These are phyloP conservation scores for Carex kokanica DNA, from an alignment of 176 grass and related monocot genomes.

Conservation along the genomic window DNA sequence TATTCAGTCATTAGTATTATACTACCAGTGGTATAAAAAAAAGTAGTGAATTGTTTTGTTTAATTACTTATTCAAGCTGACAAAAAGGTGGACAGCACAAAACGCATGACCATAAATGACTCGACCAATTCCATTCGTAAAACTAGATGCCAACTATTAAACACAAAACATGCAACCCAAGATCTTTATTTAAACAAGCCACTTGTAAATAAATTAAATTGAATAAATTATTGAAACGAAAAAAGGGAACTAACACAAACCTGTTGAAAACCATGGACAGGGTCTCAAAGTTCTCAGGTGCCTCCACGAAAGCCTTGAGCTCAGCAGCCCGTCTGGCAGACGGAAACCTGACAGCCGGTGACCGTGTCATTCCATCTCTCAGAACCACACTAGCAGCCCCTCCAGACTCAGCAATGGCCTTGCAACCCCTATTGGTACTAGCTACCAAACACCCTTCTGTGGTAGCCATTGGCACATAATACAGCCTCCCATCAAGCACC, in stretches of 20 bases:
- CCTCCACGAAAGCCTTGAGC: conserved; percentile 83
- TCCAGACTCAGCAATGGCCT: conserved; percentile 77
- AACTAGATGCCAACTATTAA: neutral
- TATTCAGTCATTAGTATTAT: neutral
- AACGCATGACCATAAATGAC: conserved; percentile 13
- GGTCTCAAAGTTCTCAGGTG: conserved; percentile 65
- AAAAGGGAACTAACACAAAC: conserved; percentile 36
- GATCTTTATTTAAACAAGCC: neutral
- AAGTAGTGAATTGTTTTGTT: conserved; percentile 17
- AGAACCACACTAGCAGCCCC: conserved; percentile 77
- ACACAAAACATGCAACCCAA: conserved; percentile 18
- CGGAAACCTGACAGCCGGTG: conserved; percentile 55
- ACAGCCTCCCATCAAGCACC: conserved; percentile 63
- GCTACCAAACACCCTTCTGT: conserved; percentile 94
- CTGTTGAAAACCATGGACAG: conserved; percentile 78
- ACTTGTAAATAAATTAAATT: neutral
- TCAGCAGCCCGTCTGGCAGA: conserved; percentile 56
- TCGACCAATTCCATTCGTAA: conserved; percentile 17
- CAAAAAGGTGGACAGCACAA: conserved; percentile 6
- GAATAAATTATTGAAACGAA: conserved; percentile 6
- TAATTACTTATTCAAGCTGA: conserved; percentile 17
- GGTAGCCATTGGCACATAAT: conserved; percentile 91
- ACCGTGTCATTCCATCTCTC: conserved; percentile 72
- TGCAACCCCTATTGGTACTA: conserved; percentile 93
- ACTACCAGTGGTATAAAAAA: neutral